Conservation (phyloP, 148 eudicot genomes). For the Chenopodium quinoa region DNA sequence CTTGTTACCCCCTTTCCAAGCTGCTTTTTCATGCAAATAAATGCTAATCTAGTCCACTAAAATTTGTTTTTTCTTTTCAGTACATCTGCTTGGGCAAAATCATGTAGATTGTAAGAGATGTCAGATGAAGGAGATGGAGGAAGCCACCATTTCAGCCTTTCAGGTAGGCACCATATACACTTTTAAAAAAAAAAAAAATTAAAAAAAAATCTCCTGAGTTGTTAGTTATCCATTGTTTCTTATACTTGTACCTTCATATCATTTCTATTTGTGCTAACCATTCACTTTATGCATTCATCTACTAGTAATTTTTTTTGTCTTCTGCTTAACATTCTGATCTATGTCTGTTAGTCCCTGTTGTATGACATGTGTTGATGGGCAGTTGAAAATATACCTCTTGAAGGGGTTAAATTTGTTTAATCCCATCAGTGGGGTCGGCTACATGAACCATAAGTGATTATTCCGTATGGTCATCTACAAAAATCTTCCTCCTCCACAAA, state of each 20-base stretch:
- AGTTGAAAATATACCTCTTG: not conserved
- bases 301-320: not conserved
- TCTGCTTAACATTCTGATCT: not conserved
- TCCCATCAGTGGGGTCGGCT: too few species aligned
- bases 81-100: constrained; percentile 5
- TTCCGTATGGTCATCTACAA: too few species aligned
- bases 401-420: not conserved
- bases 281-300: not conserved
- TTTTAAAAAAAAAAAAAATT: too few species aligned
- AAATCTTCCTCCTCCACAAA: too few species aligned
- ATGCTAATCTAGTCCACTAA: not conserved
- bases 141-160: constrained; percentile 12
- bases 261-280: not conserved
- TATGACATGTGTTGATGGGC: not conserved
- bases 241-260: not conserved
- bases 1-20: not conserved
- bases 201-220: not conserved
- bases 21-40: not conserved
- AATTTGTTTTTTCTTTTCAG: constrained; percentile 10
- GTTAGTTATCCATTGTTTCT: not conserved
- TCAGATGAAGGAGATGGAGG: not conserved
- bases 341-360: not conserved
- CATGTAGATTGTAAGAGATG: constrained; percentile 14
- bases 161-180: constrained; percentile 5
- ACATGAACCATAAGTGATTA: too few species aligned